Percentiles rank a stretch among this genome's conserved stretches.
Evolutionary conservation across 2,329 filamentous ascomycete genomes (phyloP).

Genomic region (Ceratocystiopsis minuta): DNA sequence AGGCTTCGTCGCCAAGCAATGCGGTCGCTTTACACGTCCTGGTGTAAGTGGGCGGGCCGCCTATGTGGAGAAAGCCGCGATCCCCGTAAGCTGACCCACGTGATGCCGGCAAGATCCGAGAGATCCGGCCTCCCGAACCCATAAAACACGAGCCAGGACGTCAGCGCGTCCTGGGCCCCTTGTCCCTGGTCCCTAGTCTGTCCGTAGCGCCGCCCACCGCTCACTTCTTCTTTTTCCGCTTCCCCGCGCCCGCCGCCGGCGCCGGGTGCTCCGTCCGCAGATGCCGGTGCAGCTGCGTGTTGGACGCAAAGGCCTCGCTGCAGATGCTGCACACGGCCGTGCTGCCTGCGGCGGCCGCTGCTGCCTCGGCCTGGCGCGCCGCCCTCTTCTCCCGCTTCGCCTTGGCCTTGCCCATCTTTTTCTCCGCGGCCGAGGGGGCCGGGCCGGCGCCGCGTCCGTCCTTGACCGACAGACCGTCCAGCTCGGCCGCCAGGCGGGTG

Average conservation of each 20-base stretch:
- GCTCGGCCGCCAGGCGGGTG: conserved; percentile 72
- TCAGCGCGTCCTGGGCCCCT: too few relatives aligned
- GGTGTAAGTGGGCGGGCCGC: too few relatives aligned
- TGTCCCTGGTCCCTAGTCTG: too few relatives aligned
- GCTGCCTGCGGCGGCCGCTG: conserved; percentile 1
- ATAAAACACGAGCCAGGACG: too few relatives aligned
- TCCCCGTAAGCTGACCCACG: too few relatives aligned
- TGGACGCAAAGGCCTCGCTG: conserved; percentile 7
- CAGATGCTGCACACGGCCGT: conserved; percentile 6
- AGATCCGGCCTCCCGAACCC: background rate
- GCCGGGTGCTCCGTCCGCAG: conserved; percentile 4
- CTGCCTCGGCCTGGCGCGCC: conserved; percentile 1
- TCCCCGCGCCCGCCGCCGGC: background rate
- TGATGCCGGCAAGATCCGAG: too few relatives aligned
- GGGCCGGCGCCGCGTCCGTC: conserved; percentile 26
- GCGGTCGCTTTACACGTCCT: too few relatives aligned
- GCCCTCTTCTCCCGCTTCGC: conserved; percentile 9
- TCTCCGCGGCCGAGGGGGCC: conserved; percentile 48
- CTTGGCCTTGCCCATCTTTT: conserved; percentile 11
- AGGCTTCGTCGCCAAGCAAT: too few relatives aligned
- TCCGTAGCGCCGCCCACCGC: background rate
- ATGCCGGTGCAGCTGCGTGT: conserved; percentile 9
- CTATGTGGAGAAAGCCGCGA: too few relatives aligned
- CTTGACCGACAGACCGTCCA: conserved; percentile 58
- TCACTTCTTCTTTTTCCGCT: conserved; percentile 5